Conservation (phyloP, 306 rosid species). For the Vigna hirtella region DNA sequence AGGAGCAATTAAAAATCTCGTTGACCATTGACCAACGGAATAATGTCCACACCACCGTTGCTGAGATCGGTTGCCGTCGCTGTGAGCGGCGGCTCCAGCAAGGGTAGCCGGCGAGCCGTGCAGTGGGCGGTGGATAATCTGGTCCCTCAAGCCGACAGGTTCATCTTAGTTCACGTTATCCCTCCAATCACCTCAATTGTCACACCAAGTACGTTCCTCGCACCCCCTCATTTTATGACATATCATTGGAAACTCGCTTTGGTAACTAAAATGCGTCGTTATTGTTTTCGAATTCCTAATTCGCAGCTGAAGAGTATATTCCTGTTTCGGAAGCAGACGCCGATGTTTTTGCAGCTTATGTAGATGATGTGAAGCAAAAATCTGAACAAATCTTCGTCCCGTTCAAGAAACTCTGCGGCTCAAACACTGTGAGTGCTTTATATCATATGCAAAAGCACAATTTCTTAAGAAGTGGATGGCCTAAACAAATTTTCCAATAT, state of each 20-base stretch:
- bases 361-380: constrained; percentile 64
- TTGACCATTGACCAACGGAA: constrained; percentile 10
- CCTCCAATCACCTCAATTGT: constrained; percentile 74
- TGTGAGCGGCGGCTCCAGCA: constrained; percentile 61
- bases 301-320: constrained; percentile 71
- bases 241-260: background rate
- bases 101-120: constrained; percentile 81
- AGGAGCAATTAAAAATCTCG: background rate
- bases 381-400: constrained; percentile 72
- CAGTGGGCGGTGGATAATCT: constrained; percentile 83
- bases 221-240: background rate
- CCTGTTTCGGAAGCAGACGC: constrained; percentile 68
- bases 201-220: constrained; percentile 63
- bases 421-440: constrained; percentile 51
- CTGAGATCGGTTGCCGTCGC: constrained; percentile 80
- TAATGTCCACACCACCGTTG: constrained; percentile 33
- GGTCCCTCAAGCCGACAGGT: constrained; percentile 69
- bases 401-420: constrained; percentile 64
- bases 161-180: constrained; percentile 86
- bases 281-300: constrained; percentile 35
- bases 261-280: constrained; percentile 38
- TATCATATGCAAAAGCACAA: background rate
- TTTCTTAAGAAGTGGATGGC: background rate
- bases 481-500: too few relatives aligned
- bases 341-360: constrained; percentile 59